Evolutionary conservation across 768 basidiomycete species (phyloP), one percentile per base, ranked within the genome.

Genomic region (Russula vinacea): DNA sequence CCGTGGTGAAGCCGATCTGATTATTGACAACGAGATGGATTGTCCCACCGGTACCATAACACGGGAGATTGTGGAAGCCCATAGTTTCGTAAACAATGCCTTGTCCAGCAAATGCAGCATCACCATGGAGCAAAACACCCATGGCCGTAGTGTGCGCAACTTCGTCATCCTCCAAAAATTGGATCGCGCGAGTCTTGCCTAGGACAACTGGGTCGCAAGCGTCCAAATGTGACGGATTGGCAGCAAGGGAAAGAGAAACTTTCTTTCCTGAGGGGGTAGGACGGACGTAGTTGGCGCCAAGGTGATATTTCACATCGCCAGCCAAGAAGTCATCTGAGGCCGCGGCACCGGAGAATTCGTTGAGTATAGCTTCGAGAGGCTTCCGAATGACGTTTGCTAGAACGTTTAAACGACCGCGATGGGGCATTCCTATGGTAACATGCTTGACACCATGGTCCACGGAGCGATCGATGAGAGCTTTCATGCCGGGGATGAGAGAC

Each of bases 51-150:
- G 94, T 98, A 37, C 95, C 94, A 74, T 98, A 99, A 77, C 84
- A 88, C 26, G 94, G 94, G 52, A 99, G 83, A 72, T 89, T 92
- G 79, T 94, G 90, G 80, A 98, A 90, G 71, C 97, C 97, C 90
- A 97, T 97, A 32, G 96, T 98, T 81, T 99, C 97, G 77, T 99
- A 99, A 24, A 99, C 95, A 62, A 98, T 80, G 76, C 97, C 97
- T 73, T 99, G 97, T 26, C 95, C 97, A 57, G 97, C 94, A 73
- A 99, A 99, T 10, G 97, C 95, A 33, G 97, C 96, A 72, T 99
- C 97, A 73, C 97, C 97, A 74, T 99, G 97, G 32, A 98, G 84
- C 58, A 99, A 81, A 22, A 99, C 91, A 68, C 85, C 89, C 94
- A 99, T 97, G 35, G 97, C 95, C 0, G 89, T 88, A 69, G 80